Base-by-base conservation (phyloP, 441 rosid species). In the Populus trichocarpa region DNA sequence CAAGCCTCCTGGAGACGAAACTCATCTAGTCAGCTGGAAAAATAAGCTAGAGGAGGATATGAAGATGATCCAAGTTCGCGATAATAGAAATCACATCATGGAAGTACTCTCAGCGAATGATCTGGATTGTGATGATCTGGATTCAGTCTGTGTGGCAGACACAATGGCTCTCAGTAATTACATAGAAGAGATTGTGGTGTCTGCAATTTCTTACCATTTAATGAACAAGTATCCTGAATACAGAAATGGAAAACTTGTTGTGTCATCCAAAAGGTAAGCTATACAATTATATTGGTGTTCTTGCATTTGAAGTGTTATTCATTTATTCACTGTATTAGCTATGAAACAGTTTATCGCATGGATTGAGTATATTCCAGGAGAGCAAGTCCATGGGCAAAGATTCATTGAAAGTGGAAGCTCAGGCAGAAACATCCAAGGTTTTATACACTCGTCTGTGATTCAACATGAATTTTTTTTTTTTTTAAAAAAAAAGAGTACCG, bases 21-120 rank as follows among this genome's bases (percentile, higher is more conserved):
- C 71, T 63, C 88, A 87, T 80, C 85, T 83, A 8, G 91, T 91
- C 72, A 93, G 91, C 87, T 91, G 95, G 95, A 93, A 93, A 70
- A 84, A 90, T 50, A 95, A 91, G 74, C 85, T 93, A 38, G 96
- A 91, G 80, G 84, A 87, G 72, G 96, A 91, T 78, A 91, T 93
- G 97, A 91, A 88, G 87, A 87, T 80, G 91, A 86, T 93, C 65
- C 88, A 88, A 84, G 89, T 91, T 76, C 92, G 88, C 77, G 97
- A 93, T 77, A 93, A 91, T 66, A 85, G 89, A 80, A 93, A 86
- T 81, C 97, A 93, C 73, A 88, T 94, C 79, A 85, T 86, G 89
- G 97, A 94, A 83, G 97, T 92, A 67, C 91, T 94, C 69, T 90
- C 94, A 8, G 88, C 87, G 4, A 94, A 94, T 71, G 98, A 94